These are phyloP conservation scores for Pseudogymnoascus sp. DNA, from an alignment of 2,329 filamentous ascomycete genomes.

Conservation along the genomic window DNA sequence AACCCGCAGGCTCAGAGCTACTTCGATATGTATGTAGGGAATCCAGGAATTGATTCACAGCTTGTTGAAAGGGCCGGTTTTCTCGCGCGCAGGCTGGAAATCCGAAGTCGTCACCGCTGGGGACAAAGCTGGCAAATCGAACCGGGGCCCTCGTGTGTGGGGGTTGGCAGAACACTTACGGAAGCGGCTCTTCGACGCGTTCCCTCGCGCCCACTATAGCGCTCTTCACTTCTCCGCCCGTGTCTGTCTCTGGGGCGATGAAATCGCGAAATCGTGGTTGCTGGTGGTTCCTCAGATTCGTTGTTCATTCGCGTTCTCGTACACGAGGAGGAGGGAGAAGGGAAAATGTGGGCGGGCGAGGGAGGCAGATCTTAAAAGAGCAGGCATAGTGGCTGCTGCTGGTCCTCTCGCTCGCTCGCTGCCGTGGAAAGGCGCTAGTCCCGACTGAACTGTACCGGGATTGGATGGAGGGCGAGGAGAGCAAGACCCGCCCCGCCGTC, in stretches of 20 bases:
- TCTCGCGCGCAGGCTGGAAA: neutral
- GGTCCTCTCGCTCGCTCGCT: neutral
- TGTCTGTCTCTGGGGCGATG: neutral
- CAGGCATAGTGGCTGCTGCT: neutral
- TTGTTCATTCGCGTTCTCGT: neutral
- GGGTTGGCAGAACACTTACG: neutral
- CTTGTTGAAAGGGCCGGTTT: neutral
- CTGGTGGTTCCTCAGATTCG: too few relatives aligned
- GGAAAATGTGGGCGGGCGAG: slow-evolving; percentile 2
- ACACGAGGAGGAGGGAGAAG: neutral
- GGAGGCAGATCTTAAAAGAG: slow-evolving; percentile 3
- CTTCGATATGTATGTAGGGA: neutral
- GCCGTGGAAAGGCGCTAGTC: neutral
- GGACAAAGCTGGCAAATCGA: neutral
- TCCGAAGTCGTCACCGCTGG: neutral
- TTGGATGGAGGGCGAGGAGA: neutral
- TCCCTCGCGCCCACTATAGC: neutral
- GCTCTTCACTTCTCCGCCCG: neutral
- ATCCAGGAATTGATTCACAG: neutral
- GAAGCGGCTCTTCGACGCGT: neutral
- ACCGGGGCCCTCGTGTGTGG: neutral
- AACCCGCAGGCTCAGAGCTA: neutral
- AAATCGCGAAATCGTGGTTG: neutral
- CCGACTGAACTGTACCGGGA: neutral
- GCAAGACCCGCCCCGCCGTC: neutral